Evolutionary conservation across 2,329 filamentous ascomycete species (phyloP), one percentile per base, ranked within the genome.

Genomic region (Calonectria naviculata): DNA sequence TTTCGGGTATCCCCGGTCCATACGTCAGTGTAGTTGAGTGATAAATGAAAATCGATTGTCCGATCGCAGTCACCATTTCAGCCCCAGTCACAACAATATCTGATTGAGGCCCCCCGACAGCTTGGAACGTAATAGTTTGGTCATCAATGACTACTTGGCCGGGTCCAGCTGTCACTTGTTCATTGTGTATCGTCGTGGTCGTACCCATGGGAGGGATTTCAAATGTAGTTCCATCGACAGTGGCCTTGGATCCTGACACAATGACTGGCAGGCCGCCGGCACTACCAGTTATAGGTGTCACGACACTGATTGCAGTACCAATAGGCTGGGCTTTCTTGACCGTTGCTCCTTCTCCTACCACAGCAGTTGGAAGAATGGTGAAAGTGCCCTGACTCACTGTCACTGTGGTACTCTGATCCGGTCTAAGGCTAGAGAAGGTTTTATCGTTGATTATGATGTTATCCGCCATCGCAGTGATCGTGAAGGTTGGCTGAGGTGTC

Each of bases 81-180:
- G 87, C 88, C 47, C 88, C 88, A 12, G 84, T 80, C 6, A 89
- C 83, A 8, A 87, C 78, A 2, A 87, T 80, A 60, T 87, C 84
- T 15, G 83, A 85, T 12, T 84, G 82, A 19, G 79, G 75, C 0
- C 83, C 81, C 2, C 76, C 78, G 1, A 78, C 70, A 4, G 79
- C 75, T 21, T 65, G 74, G 49, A 84, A 83, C n/a, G 80, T 78
- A 8, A 88, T 73, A 3, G 82, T 84, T 52, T 84, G 77, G 41
- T 76, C 80, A 19, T 78, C 81, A 38, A 86, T 81, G 10, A 81
- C 73, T 8, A 81, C 71, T 54, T 83, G 82, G 9, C 80, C 83
- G 0, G 80, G 82, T 1, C 79, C 80, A 44, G 86, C 72, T 26
- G 79, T 79, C 24, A 87, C 77, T 5, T 73, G 77, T 19, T 81